Base-by-base conservation (phyloP, 257 asterid genomes). In the Scutellaria barbata region DNA sequence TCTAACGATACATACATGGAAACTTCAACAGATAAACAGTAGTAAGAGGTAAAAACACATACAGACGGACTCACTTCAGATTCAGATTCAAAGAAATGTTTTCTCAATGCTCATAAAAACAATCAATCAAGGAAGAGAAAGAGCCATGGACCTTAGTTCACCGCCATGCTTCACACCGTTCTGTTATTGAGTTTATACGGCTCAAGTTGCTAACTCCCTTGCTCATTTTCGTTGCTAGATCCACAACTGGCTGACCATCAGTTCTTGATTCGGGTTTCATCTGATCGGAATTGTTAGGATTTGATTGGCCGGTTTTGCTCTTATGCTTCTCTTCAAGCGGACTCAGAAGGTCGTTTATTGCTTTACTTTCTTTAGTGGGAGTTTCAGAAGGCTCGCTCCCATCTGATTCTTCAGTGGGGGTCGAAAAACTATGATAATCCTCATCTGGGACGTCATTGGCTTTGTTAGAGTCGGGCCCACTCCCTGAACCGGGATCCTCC, bases 161-260 rank as follows among this genome's bases (percentile, higher is more conserved):
- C 62, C 95, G 83, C 97, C 96, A 89, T 3, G 93, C 92, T 80
- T 94, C 99, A 51, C 80, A 83, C 71, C 97, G 68, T 83, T 89
- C 92, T 1, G 88, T 82, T 75, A 82, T 71, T 45, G 96, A 88
- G 75, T 86, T 85, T 71, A 89, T 85, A 68, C 92, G 88, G 80
- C 95, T 80, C 92, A 91, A 75, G 63, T 89, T 94, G 91, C 91
- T 89, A 39, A 82, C 73, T 35, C 85, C 95, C 78, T 84, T 89
- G 77, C 83, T 75, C 85, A 62, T 55, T 68, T 83, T 85, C 56
- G 80, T 40, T 39, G 81, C 79, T 55, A 66, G 75, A 39, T 53
- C 76, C 8, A 61, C 76, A 42, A 40, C 45, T 56, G 68, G 82
- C 81, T 58, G 75, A 30, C 64, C 56, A 35, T 79, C 75, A 4